Conservation (phyloP, 2,329 filamentous ascomycete genomes). For the Fusarium nygamai region DNA sequence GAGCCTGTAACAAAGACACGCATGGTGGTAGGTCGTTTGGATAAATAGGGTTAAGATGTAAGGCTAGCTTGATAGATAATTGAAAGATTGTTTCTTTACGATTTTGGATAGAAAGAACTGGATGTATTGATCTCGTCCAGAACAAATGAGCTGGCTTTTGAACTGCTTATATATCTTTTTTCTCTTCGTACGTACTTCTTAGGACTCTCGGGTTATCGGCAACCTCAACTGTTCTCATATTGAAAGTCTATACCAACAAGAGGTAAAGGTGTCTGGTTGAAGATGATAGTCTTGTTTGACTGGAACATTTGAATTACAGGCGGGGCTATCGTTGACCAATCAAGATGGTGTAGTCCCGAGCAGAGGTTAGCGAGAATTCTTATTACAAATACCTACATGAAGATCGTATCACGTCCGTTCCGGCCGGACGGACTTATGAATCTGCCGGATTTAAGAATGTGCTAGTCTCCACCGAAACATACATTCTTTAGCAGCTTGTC, state of each 20-base stretch:
- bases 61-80: fast-evolving
- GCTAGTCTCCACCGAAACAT: background rate
- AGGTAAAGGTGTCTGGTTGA: fast-evolving
- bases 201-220: background rate
- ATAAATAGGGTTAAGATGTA: fast-evolving
- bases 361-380: background rate
- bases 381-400: background rate
- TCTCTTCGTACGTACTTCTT: fast-evolving
- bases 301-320: fast-evolving
- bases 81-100: background rate
- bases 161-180: background rate
- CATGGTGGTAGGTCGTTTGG: background rate
- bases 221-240: fast-evolving
- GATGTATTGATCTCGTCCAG: background rate
- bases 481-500: background rate
- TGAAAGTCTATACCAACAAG: fast-evolving
- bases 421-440: background rate
- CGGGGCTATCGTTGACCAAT: background rate
- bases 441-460: background rate
- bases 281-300: background rate
- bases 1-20: background rate
- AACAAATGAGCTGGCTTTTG: background rate
- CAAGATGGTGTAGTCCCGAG: background rate
- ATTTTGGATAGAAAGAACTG: too few species aligned
- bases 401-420: background rate